Base-by-base conservation (phyloP, 768 basidiomycete genomes). In the Serendipita indica region DNA sequence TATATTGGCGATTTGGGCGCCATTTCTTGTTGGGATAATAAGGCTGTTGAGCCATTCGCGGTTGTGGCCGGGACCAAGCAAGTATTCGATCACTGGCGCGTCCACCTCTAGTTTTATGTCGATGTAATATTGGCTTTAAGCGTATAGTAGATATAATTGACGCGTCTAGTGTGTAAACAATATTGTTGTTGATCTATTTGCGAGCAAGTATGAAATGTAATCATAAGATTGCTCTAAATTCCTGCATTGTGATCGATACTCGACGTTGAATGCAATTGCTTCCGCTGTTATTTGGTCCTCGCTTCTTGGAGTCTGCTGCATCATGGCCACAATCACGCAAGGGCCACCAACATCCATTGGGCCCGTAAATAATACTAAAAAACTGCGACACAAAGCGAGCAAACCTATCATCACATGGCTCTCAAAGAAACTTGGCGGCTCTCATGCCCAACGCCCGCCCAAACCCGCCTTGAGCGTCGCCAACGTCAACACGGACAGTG, bases 361-460 rank as follows among this genome's bases (percentile, higher is more conserved):
- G 13, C 14, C 14, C 12, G 12, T 27, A 2, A n/a, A 16, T 46
- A 13, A 10, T 14, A 10, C 45, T 20, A 46, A 46, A 46, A 46
- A 46, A 22, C 45, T 46, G 58, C 78, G 80, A 49, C 80, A 83
- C 35, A 80, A 84, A 13, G 34, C 39, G 16, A 84, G 87, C 69
- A 86, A 88, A 67, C 89, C 89, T 6, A 84, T 91, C 64, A 82
- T 91, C 65, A 85, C 87, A 64, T 91, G 89, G 89, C 82, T 91
- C 61, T 88, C 90, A 66, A 81, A 86, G 63, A 91, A 91, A 69
- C 75, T 91, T 13, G 83, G 45, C 45, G 45, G 45, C 22, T 46
- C 45, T 46, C 45, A 46, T 46, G 25, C 16, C 27, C 25, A 49
- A 27, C 25, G 41, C 32, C 33, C n/a, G 33, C 39, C 18, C 20